Evolutionary conservation across 441 rosid genomes (phyloP).

Genomic region (Brassica balearica): DNA sequence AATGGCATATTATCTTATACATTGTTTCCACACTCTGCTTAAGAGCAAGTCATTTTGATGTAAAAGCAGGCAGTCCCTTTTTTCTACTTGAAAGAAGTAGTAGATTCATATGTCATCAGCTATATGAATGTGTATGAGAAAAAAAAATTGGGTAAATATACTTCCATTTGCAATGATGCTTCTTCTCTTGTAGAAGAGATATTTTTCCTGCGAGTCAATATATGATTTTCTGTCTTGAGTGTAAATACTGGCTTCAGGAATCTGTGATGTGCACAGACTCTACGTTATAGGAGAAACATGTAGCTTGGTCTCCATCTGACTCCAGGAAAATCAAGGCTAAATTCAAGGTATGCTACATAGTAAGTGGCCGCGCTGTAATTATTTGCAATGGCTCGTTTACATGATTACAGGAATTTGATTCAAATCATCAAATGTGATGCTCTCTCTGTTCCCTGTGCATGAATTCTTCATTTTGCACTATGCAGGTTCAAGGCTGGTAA

Average conservation of each 20-base stretch:
- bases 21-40: conserved; percentile 5
- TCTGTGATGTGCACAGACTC: conserved; percentile 12
- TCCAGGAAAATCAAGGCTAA: conserved; percentile 7
- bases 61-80: neutral
- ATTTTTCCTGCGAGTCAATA: too few relatives aligned
- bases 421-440: neutral
- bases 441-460: conserved; percentile 12
- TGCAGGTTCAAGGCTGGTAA: conserved; percentile 3
- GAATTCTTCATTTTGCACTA: conserved; percentile 10
- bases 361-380: neutral
- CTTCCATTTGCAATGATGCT: conserved; percentile 8
- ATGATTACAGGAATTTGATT: neutral
- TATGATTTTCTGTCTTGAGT: too few relatives aligned
- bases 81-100: conserved; percentile 22
- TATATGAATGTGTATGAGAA: conserved; percentile 30
- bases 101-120: conserved; percentile 12
- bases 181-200: neutral
- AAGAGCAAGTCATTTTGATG: neutral
- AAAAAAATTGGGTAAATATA: conserved; percentile 26
- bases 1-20: neutral
- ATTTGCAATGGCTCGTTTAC: conserved; percentile 10
- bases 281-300: conserved; percentile 13
- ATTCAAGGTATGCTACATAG: conserved; percentile 16
- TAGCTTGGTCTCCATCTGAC: conserved; percentile 10
- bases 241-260: too few relatives aligned